Evolutionary conservation across 2,329 filamentous ascomycete genomes (phyloP), one percentile per base, ranked within the genome.

Genomic region (Trichothecium roseum): DNA sequence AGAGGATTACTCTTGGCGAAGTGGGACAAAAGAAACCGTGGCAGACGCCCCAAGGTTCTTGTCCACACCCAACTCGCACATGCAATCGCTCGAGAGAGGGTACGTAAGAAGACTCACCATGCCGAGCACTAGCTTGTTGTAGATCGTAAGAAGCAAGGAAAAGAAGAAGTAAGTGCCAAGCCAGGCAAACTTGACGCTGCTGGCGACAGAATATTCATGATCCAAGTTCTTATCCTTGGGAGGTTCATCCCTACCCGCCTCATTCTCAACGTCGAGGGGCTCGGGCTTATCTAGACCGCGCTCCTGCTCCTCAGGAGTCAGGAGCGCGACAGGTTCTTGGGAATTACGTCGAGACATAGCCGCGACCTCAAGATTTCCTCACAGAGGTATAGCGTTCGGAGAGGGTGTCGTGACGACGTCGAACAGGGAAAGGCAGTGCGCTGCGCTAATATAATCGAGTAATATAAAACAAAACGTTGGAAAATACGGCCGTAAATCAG

Each of bases 81-180:
- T 18, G 28, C 10, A 22, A 30, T 18, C 14, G 12, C 8, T n/a
- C 3, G 28, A 10, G 32, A 15, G 5, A 12, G 8, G 4, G 12
- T 16, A 10, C 20, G 5, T 28, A 31, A n/a, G 22, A 24, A 8
- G 30, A 56, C 60, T 46, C 50, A 68, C 66, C 51, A 62, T 62
- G 45, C 65, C 65, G 38, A 76, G 54, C 16, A 76, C 67, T 20
- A 71, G 58, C 52, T 76, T 76, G 57, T 76, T 76, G 51, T 74
- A 75, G 16, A 76, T 58, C 7, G 72, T 76, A 37, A 76, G 53
- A 38, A 58, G 45, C 16, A 64, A 48, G 14, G 60, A 63, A 45
- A 63, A 61, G 46, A 66, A 57, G 48, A 74, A 73, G 50, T 74
- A 74, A 37, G 64, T 59, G 18, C 61, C 63, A 20, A 70, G 52